These are phyloP conservation scores for Torrubiella hemipterigena DNA, from an alignment of 2,329 filamentous ascomycete genomes.

Conservation along the genomic window DNA sequence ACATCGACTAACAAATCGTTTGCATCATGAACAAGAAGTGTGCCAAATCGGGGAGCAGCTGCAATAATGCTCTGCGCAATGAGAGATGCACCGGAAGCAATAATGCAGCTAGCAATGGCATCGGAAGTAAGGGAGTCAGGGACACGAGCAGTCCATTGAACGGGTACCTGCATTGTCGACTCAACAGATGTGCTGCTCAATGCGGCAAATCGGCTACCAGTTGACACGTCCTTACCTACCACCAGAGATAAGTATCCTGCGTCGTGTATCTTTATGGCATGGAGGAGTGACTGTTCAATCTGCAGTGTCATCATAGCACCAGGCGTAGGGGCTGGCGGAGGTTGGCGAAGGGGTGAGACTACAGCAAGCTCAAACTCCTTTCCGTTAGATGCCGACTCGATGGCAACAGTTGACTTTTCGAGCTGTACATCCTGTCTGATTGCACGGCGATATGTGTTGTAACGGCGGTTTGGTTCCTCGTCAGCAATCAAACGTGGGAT, in stretches of 20 bases:
- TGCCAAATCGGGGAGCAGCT: background rate
- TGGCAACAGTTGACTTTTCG: background rate
- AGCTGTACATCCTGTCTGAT: background rate
- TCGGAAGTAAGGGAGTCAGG: too few species aligned
- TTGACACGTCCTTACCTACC: background rate
- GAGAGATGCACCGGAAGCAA: too few species aligned
- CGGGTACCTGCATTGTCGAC: constrained; percentile 1
- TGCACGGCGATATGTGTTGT: background rate
- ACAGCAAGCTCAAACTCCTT: background rate
- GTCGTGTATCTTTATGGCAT: background rate
- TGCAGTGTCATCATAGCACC: background rate
- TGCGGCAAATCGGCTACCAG: background rate
- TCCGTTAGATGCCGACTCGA: background rate
- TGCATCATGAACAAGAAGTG: background rate
- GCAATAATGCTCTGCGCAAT: background rate
- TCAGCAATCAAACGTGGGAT: background rate
- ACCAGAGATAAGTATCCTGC: background rate
- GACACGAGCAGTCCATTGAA: background rate
- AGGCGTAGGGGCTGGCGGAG: background rate
- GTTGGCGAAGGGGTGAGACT: background rate
- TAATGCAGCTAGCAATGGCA: too few species aligned
- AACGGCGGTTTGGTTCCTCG: background rate
- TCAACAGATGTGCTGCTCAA: background rate
- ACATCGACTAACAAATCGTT: background rate
- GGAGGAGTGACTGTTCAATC: background rate